phyloP scores from a whole-genome alignment of 768 basidiomycete genomes.

The Mrakia blollopis region DNA sequence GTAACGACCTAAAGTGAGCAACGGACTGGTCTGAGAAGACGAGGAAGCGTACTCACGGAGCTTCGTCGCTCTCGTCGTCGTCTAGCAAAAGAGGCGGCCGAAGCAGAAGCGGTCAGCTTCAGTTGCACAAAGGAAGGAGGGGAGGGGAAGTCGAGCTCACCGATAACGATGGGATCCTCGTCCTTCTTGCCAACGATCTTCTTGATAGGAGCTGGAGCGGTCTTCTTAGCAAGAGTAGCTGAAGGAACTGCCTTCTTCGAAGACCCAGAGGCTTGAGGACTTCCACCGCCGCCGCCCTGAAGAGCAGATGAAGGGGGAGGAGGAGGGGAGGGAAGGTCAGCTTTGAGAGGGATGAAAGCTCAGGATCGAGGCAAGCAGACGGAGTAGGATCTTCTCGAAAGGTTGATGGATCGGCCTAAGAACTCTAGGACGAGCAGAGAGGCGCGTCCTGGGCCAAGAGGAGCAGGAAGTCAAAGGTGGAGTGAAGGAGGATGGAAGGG shows the following conservation, averaged over 20 bases:
- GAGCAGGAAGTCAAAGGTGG: neutral
- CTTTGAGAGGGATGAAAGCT: neutral
- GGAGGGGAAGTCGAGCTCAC: neutral
- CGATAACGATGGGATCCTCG: conserved; percentile 9
- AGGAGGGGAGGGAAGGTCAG: neutral
- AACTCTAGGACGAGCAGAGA: neutral
- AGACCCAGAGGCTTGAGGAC: conserved; percentile 5
- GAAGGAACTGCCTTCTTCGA: conserved; percentile 30
- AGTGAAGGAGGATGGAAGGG: neutral
- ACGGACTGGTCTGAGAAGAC: neutral
- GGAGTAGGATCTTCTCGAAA: neutral
- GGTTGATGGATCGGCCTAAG: neutral
- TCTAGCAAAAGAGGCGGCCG: neutral
- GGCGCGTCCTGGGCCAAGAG: no score
- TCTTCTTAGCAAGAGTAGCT: neutral
- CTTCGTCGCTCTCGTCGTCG: neutral
- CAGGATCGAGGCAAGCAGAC: neutral
- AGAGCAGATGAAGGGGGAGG: neutral
- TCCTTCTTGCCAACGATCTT: neutral
- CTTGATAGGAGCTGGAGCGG: neutral
- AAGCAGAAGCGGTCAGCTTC: neutral
- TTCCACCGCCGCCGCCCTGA: neutral
- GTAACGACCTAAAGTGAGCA: neutral
- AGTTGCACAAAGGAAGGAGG: neutral
- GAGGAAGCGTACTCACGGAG: neutral